These are phyloP conservation scores for Aspergillus neoniger DNA, from an alignment of 2,329 filamentous ascomycete species.

Conservation along the genomic window DNA sequence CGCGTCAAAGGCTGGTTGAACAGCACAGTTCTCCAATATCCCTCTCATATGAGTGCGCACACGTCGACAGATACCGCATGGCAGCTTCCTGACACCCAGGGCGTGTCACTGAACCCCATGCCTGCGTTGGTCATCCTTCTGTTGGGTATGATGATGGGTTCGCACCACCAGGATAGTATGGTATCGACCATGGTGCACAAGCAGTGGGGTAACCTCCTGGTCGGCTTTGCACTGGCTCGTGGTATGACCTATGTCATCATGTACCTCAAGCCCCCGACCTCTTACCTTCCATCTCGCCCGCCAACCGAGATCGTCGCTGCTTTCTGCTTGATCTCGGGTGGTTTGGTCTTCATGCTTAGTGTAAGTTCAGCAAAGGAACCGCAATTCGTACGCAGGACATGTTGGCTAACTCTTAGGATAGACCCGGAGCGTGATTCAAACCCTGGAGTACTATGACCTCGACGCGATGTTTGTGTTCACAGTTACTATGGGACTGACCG, in stretches of 20 bases:
- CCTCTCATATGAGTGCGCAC: constrained; percentile 34
- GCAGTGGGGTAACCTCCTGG: constrained; percentile 86
- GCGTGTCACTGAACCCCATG: constrained; percentile 81
- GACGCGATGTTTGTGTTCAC: constrained; percentile 96
- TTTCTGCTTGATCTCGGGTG: constrained; percentile 85
- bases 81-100: constrained; percentile 66
- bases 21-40: constrained; percentile 48
- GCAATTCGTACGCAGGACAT: not conserved
- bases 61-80: constrained; percentile 53
- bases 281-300: constrained; percentile 77
- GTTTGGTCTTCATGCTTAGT: constrained; percentile 89
- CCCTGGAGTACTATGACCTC: constrained; percentile 74
- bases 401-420: constrained; percentile 38
- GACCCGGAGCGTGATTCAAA: constrained; percentile 73
- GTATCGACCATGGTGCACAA: constrained; percentile 88
- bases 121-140: constrained; percentile 84
- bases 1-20: constrained; percentile 62
- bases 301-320: constrained; percentile 85
- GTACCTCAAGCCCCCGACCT: constrained; percentile 78
- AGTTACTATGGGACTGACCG: constrained; percentile 78
- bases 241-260: constrained; percentile 76
- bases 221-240: constrained; percentile 77
- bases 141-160: constrained; percentile 92
- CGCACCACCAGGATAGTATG: constrained; percentile 81
- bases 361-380: constrained; percentile 53